phyloP scores from a whole-genome alignment of 2,329 filamentous ascomycete species.

The Rhynchosporium agropyri region DNA sequence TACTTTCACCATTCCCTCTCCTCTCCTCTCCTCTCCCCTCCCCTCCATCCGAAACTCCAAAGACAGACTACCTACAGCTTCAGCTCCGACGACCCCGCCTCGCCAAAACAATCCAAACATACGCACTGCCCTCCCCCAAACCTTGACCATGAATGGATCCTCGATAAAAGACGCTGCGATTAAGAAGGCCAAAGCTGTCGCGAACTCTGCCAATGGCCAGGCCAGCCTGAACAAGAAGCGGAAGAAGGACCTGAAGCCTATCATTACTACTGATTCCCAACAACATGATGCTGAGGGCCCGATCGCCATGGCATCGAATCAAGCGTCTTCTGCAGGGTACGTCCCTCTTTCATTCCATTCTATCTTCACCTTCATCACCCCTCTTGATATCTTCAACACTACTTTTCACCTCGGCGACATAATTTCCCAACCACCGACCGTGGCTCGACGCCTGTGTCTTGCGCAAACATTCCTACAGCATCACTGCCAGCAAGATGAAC shows the following conservation, averaged over 20 bases:
- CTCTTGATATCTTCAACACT: constrained; percentile 19
- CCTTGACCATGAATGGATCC: constrained; percentile 40
- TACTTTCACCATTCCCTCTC: not conserved
- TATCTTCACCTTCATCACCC: constrained; percentile 4
- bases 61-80: no score
- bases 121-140: not conserved
- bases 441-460: constrained; percentile 1
- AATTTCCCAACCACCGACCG: constrained; percentile 12
- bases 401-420: constrained; percentile 19
- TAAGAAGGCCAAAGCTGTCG: constrained; percentile 55
- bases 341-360: constrained; percentile 29
- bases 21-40: not conserved
- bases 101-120: constrained; percentile 1
- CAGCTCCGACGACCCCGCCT: constrained; percentile 3
- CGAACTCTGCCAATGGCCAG: constrained; percentile 54
- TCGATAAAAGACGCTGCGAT: constrained; percentile 31
- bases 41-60: not conserved
- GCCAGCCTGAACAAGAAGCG: constrained; percentile 59
- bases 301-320: constrained; percentile 38
- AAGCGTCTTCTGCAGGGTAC: constrained; percentile 43
- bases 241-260: constrained; percentile 62
- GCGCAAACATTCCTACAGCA: constrained; percentile 11
- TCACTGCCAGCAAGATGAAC: constrained; percentile 22
- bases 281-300: constrained; percentile 36
- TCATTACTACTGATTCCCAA: constrained; percentile 52